Evolutionary conservation across 495 filamentous ascomycete genomes (phyloP).

Genomic region (Xylaria telfairii): DNA sequence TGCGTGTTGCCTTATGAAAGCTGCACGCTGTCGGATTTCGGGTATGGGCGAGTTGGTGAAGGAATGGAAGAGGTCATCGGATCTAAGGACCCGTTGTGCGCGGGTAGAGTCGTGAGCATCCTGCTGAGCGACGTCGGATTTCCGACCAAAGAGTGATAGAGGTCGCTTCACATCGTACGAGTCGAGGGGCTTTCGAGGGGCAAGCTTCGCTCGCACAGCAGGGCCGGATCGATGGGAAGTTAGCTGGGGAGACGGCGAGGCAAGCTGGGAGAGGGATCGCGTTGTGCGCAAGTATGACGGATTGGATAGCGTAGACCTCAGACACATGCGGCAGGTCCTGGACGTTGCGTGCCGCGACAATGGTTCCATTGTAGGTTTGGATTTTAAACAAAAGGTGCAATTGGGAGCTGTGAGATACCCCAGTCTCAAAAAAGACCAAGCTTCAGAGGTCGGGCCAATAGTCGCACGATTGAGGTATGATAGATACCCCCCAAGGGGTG

Average conservation of each 20-base stretch:
- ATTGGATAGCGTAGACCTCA: conserved; percentile 29
- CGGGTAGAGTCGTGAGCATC: conserved; percentile 30
- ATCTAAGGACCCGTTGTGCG: conserved; percentile 62
- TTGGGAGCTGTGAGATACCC: not conserved
- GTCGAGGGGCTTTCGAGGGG: not conserved
- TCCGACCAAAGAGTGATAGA: conserved; percentile 36
- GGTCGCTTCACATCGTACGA: conserved; percentile 21
- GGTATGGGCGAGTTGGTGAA: conserved; percentile 87
- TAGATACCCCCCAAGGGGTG: not conserved
- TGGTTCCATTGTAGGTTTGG: conserved; percentile 31
- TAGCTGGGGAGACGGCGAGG: not conserved
- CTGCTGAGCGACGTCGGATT: conserved; percentile 28
- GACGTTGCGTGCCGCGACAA: conserved; percentile 29
- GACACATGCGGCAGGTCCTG: conserved; percentile 36
- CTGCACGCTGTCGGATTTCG: conserved; percentile 82
- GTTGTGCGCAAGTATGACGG: conserved; percentile 28
- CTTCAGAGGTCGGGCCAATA: conserved; percentile 5
- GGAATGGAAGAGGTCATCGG: conserved; percentile 89
- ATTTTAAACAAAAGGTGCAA: not conserved
- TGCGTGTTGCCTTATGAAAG: conserved; percentile 87
- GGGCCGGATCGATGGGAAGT: conserved; percentile 10
- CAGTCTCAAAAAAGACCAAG: not conserved
- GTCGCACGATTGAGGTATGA: conserved; percentile 8
- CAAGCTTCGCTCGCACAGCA: not conserved
- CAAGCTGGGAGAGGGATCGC: conserved; percentile 32